These are phyloP conservation scores for Hibiscus syriacus DNA, from an alignment of 345 rosid genomes.

Conservation along the genomic window DNA sequence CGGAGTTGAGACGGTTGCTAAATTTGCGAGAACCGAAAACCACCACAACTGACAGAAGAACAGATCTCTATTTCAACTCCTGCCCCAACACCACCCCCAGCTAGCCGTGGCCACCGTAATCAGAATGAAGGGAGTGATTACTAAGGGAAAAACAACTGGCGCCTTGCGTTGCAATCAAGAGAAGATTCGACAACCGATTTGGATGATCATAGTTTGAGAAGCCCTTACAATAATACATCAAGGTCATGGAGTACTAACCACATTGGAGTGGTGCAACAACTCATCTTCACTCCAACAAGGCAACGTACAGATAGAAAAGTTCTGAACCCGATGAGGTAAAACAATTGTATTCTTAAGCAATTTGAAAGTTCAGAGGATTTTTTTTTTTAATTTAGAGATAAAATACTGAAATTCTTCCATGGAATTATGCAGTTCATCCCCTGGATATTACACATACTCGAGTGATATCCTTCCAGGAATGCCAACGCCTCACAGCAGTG, in stretches of 20 bases:
- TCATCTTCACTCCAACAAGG: slow-evolving; percentile 39
- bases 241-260: slow-evolving; percentile 42
- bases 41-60: slow-evolving; percentile 31
- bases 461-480: slow-evolving; percentile 39
- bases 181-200: background rate
- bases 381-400: background rate
- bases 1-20: slow-evolving; percentile 47
- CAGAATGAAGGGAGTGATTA: background rate
- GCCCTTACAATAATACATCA: slow-evolving; percentile 32
- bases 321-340: slow-evolving; percentile 41
- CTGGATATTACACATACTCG: slow-evolving; percentile 35
- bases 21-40: slow-evolving; percentile 44
- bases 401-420: background rate
- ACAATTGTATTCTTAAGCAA: slow-evolving; percentile 10
- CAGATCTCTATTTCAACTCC: slow-evolving; percentile 26
- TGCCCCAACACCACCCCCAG: slow-evolving; percentile 22
- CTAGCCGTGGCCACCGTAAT: background rate
- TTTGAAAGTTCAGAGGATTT: background rate
- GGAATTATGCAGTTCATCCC: slow-evolving; percentile 34
- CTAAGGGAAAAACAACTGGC: slow-evolving; percentile 11
- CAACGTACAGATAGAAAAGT: slow-evolving; percentile 22
- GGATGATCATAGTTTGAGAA: slow-evolving; percentile 46
- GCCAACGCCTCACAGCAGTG: slow-evolving; percentile 65
- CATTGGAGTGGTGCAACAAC: slow-evolving; percentile 34
- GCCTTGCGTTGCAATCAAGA: slow-evolving; percentile 24